Conservation (phyloP, 2,329 filamentous ascomycete species). For the Thyridium curvatum region DNA sequence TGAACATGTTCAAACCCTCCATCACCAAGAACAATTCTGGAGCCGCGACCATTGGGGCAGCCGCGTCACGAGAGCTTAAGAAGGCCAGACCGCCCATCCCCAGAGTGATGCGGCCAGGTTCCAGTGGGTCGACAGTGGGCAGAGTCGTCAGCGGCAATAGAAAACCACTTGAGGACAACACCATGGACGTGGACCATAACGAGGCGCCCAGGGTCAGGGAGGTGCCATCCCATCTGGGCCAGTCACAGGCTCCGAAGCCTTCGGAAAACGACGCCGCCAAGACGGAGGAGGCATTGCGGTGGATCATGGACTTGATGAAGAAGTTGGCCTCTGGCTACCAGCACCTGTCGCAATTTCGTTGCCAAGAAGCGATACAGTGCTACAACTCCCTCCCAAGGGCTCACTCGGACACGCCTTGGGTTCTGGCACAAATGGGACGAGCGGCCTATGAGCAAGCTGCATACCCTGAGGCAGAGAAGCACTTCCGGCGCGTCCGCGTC, state of each 20-base stretch:
- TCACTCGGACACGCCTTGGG: constrained; percentile 90
- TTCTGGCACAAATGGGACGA: constrained; percentile 82
- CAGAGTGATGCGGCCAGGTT: constrained; percentile 57
- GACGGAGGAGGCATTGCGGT: constrained; percentile 69
- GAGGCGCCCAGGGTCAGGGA: constrained; percentile 47
- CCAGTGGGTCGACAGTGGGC: constrained; percentile 67
- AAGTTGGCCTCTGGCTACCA: constrained; percentile 79
- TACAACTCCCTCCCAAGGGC: constrained; percentile 64
- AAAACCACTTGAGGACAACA: constrained; percentile 63
- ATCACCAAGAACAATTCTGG: constrained; percentile 57
- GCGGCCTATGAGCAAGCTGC: constrained; percentile 86
- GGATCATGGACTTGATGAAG: constrained; percentile 72
- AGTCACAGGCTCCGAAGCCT: constrained; percentile 27
- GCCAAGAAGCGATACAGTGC: constrained; percentile 67
- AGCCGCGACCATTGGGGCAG: constrained; percentile 48
- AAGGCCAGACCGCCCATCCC: constrained; percentile 73
- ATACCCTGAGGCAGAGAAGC: constrained; percentile 81
- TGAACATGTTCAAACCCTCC: constrained; percentile 64
- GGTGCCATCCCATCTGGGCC: constrained; percentile 23
- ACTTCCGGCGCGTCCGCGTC: constrained; percentile 72
- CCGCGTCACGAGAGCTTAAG: constrained; percentile 68
- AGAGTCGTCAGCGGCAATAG: constrained; percentile 87
- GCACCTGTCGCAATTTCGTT: constrained; percentile 71
- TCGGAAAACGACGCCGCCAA: constrained; percentile 50
- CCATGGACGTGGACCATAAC: constrained; percentile 63